Percentiles rank a stretch among this genome's conserved stretches.
Conservation (phyloP, 2,329 filamentous ascomycete species). For the Beauveria varroae region DNA sequence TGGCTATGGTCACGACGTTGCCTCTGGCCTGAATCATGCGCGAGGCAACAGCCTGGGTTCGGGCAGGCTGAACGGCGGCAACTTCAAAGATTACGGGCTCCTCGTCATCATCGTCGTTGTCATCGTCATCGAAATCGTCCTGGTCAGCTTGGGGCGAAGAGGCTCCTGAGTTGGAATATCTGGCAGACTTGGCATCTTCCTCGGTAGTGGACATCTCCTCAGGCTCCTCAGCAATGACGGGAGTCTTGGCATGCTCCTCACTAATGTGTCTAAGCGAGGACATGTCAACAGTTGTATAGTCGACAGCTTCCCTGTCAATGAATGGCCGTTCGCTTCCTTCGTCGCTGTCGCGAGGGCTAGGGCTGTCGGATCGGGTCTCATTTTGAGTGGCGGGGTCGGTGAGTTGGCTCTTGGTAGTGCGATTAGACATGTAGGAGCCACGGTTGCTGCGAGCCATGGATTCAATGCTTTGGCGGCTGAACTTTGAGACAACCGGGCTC, state of each 20-base stretch:
- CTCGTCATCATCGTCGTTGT: conserved; percentile 46
- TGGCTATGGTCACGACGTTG: conserved; percentile 77
- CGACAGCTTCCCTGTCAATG: conserved; percentile 33
- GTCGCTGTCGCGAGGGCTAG: conserved; percentile 46
- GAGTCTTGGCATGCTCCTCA: conserved; percentile 18
- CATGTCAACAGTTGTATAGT: conserved; percentile 53
- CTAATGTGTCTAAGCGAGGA: conserved; percentile 41
- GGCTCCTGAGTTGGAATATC: neutral
- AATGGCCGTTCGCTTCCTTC: conserved; percentile 33
- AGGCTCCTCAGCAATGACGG: conserved; percentile 7
- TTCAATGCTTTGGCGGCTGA: conserved; percentile 61
- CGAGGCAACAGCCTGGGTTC: conserved; percentile 51
- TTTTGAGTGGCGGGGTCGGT: conserved; percentile 64
- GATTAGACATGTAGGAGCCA: conserved; percentile 68
- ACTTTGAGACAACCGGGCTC: conserved; percentile 59
- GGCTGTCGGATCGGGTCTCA: conserved; percentile 44
- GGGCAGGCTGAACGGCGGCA: conserved; percentile 47
- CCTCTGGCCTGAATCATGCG: conserved; percentile 65
- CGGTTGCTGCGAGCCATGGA: conserved; percentile 56
- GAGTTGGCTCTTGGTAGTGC: conserved; percentile 60
- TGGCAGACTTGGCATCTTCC: neutral
- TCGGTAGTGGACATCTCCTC: conserved; percentile 10
- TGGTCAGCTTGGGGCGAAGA: neutral
- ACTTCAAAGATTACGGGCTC: conserved; percentile 65
- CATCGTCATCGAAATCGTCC: conserved; percentile 29